phyloP scores from a whole-genome alignment of 2,329 filamentous ascomycete genomes.

The Calycina marina region DNA sequence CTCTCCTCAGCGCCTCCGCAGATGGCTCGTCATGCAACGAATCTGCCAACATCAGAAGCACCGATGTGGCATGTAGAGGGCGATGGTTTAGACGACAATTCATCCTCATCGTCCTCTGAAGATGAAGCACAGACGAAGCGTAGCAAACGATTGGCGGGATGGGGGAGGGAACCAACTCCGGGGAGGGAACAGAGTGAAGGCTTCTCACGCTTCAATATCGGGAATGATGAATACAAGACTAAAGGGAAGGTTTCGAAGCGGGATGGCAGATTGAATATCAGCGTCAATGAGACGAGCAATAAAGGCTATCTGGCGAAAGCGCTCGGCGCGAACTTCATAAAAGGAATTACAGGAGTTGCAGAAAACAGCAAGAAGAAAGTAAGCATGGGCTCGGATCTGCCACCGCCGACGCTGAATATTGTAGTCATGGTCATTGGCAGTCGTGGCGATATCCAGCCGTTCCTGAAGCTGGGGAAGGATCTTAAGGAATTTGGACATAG shows the following conservation, averaged over 20 bases:
- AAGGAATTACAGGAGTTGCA: constrained; percentile 30
- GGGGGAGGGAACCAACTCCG: constrained; percentile 1
- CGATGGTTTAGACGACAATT: too few relatives aligned
- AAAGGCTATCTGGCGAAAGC: constrained; percentile 62
- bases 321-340: constrained; percentile 47
- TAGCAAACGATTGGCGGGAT: too few relatives aligned
- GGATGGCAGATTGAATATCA: constrained; percentile 59
- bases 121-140: constrained; percentile 8
- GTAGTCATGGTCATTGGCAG: constrained; percentile 76
- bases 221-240: constrained; percentile 49
- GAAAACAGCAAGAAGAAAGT: neutral
- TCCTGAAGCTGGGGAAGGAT: constrained; percentile 59
- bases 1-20: constrained; percentile 7
- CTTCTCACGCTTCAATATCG: constrained; percentile 39
- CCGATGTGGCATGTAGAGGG: constrained; percentile 12
- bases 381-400: constrained; percentile 6
- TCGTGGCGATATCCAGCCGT: constrained; percentile 68
- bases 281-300: constrained; percentile 54
- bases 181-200: constrained; percentile 4
- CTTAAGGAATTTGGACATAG: constrained; percentile 61
- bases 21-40: constrained; percentile 12
- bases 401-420: constrained; percentile 42
- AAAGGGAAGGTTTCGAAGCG: constrained; percentile 49
- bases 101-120: constrained; percentile 11
- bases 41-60: constrained; percentile 14